Conservation (phyloP, 78 protist species). For the Neovahlkampfia damariscottae region DNA sequence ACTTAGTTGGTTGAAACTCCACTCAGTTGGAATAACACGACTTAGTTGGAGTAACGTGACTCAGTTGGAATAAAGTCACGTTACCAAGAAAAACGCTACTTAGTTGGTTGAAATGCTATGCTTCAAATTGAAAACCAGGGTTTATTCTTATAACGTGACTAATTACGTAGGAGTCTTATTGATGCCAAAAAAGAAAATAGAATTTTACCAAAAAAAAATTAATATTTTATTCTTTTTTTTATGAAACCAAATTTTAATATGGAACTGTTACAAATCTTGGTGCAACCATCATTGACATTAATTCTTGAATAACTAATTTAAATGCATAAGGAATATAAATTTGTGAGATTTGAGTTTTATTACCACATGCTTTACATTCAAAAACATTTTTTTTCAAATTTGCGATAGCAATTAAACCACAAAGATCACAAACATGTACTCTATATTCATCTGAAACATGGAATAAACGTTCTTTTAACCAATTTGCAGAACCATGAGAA, state of each 20-base stretch:
- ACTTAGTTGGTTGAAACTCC: no score
- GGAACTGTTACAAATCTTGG: conserved; percentile 68
- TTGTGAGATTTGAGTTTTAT: conserved; percentile 65
- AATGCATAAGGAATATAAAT: conserved; percentile 95
- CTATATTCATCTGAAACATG: conserved; percentile 76
- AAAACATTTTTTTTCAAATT: conserved; percentile 37
- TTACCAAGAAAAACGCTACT: no score
- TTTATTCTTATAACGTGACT: no score
- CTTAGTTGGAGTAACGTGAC: no score
- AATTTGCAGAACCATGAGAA: conserved; percentile 85
- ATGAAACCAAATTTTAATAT: background rate
- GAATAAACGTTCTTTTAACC: conserved; percentile 90
- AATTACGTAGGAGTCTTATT: no score
- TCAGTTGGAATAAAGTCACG: no score
- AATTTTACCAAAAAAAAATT: no score
- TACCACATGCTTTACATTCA: conserved; percentile 78
- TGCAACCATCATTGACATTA: conserved; percentile 93
- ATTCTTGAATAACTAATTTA: conserved; percentile 98
- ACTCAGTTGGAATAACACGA: no score
- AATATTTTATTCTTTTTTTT: no score
- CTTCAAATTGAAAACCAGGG: no score
- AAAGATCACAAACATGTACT: conserved; percentile 93
- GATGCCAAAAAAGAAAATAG: no score
- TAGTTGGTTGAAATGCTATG: no score
- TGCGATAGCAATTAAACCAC: conserved; percentile 92